phyloP scores from a whole-genome alignment of 805 yeast genomes.

The Saccharomycopsis synnaedendra region DNA sequence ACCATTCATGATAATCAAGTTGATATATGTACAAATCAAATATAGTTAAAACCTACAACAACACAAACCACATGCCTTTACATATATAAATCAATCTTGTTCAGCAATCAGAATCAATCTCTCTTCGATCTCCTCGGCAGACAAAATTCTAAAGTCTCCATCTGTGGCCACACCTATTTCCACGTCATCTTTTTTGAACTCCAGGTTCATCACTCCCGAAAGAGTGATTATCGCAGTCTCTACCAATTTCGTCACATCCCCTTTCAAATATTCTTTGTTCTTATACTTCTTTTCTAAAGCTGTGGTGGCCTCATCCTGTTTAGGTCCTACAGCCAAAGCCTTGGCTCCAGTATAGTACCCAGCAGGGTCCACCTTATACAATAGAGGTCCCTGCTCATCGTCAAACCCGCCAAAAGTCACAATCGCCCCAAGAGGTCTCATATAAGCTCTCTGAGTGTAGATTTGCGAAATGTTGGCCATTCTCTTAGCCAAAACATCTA shows the following conservation, averaged over 20 bases:
- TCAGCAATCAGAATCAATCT: conserved; percentile 91
- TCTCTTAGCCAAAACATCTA: conserved; percentile 82
- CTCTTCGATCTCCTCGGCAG: conserved; percentile 87
- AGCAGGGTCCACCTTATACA: conserved; percentile 94
- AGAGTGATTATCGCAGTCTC: conserved; percentile 83
- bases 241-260: conserved; percentile 81
- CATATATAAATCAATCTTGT: conserved; percentile 49
- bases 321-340: conserved; percentile 94
- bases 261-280: conserved; percentile 54
- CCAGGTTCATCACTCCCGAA: conserved; percentile 81
- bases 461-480: conserved; percentile 94
- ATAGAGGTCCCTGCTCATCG: conserved; percentile 80
- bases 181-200: conserved; percentile 84
- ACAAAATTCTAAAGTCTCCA: conserved; percentile 55
- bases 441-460: conserved; percentile 94
- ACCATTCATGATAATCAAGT: too few species aligned
- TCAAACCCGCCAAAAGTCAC: conserved; percentile 81
- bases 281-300: conserved; percentile 85
- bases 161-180: conserved; percentile 84
- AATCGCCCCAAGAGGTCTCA: conserved; percentile 96
- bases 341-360: conserved; percentile 87
- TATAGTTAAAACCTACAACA: too few species aligned
- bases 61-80: not conserved
- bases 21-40: too few species aligned
- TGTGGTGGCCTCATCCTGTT: conserved; percentile 90